Evolutionary conservation across 257 asterid genomes (phyloP), one percentile per base, ranked within the genome.

Genomic region (Plantago major): DNA sequence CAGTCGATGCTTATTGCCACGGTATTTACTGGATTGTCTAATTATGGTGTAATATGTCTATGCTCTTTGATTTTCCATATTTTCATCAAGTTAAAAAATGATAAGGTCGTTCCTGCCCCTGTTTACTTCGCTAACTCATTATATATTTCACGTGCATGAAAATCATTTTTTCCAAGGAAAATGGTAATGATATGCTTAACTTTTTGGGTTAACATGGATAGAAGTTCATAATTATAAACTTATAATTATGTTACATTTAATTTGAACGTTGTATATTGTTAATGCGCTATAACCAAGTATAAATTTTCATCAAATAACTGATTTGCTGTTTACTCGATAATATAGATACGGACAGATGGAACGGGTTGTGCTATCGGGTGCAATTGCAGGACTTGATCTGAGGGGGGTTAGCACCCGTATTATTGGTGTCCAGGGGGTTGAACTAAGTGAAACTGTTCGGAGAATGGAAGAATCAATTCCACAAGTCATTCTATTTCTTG

Each of bases 391-490:
- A 16, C 88, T 93, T 72, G 96, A 93, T 81, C 95, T 89, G 60
- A 79, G 97, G 65, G 99, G 97, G 67, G 95, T 95, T 65, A 83
- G 91, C 46, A 84, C 87, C 78, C 92, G 94, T 33, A 83, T 90
- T 70, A 82, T 80, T 46, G 97, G 97, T 19, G 85, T 86, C 66
- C 97, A 93, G 78, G 96, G 97, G 49, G 95, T 93, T 55, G 99
- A 93, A 76, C 97, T 93, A 58, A 93, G 99, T 72, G 99, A 93
- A 74, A 81, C 99, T 44, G 96, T 93, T 65, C 74, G 94, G 72
- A 83, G 97, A 74, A 89, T 89, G 96, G 97, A 93, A 82, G 99
- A 93, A 78, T 81, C 99, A 50, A 82, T 93, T 67, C 96, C 99
- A 40, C 87, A 74, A 62, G 91, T 87, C 77, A 85, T 89, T 78